Percentiles rank a stretch among this genome's conserved stretches.
Evolutionary conservation across 768 basidiomycete species (phyloP).

Genomic region (Mycena chlorophos): DNA sequence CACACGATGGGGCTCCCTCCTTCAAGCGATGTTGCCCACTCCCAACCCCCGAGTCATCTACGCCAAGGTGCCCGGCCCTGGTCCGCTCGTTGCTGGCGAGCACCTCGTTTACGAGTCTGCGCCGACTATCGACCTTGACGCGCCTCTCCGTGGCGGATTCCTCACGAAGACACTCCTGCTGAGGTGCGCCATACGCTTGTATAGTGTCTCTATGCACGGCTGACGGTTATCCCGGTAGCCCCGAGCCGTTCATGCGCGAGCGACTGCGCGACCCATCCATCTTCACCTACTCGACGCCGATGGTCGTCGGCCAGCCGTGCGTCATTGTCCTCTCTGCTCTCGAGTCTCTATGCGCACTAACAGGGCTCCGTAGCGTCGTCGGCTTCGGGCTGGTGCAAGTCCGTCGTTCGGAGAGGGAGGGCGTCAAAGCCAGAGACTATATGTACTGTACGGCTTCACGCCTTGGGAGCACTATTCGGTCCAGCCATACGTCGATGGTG

Average conservation of each 20-base stretch:
- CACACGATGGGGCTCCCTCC: too few relatives aligned
- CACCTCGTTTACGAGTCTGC: slow-evolving; percentile 32
- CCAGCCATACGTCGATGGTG: slow-evolving; percentile 24
- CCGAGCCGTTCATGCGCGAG: slow-evolving; percentile 27
- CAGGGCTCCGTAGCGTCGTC: slow-evolving; percentile 13
- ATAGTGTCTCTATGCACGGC: not conserved
- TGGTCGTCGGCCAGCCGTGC: slow-evolving; percentile 23
- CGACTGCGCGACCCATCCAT: slow-evolving; percentile 31
- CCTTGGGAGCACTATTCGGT: slow-evolving; percentile 26
- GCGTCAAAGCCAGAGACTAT: slow-evolving; percentile 29
- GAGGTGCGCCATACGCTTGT: slow-evolving; percentile 18
- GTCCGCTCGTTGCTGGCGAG: slow-evolving; percentile 26
- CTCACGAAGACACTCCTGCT: slow-evolving; percentile 40
- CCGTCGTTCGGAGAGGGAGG: slow-evolving; percentile 33
- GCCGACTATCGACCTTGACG: slow-evolving; percentile 39
- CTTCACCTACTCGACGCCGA: slow-evolving; percentile 21
- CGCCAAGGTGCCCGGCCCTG: slow-evolving; percentile 11
- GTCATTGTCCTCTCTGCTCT: not conserved
- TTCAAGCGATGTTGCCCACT: not conserved
- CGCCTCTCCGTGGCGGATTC: slow-evolving; percentile 33
- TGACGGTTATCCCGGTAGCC: slow-evolving; percentile 9
- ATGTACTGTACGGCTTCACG: slow-evolving; percentile 35
- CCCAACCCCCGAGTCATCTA: slow-evolving; percentile 22
- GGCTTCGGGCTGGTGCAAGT: slow-evolving; percentile 34
- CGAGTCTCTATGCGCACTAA: not conserved